phyloP scores from a whole-genome alignment of 2,329 filamentous ascomycete species.

The Aspergillus candidus region DNA sequence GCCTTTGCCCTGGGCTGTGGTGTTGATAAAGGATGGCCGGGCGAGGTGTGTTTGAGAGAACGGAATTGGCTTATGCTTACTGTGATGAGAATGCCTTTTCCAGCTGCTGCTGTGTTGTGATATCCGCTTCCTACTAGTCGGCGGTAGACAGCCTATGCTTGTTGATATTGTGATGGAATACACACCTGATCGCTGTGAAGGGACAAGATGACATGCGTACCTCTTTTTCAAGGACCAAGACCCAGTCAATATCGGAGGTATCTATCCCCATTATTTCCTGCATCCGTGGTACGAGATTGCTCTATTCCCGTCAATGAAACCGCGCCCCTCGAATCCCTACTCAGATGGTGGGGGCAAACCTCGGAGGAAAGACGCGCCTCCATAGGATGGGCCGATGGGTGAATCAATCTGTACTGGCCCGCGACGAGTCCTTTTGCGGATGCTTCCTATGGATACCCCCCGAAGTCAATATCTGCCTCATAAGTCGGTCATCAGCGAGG shows the following conservation, averaged over 20 bases:
- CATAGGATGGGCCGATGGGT: slow-evolving; percentile 21
- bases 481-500: not conserved
- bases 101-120: slow-evolving; percentile 37
- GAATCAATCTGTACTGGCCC: slow-evolving; percentile 28
- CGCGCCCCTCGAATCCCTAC: not conserved
- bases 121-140: slow-evolving; percentile 46
- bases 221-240: slow-evolving; percentile 61
- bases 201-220: slow-evolving; percentile 24
- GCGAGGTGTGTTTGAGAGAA: too few species aligned
- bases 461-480: too few species aligned
- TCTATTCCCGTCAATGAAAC: slow-evolving; percentile 29
- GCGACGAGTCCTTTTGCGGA: slow-evolving; percentile 40
- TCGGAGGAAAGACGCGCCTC: slow-evolving; percentile 34
- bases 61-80: slow-evolving; percentile 29
- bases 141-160: slow-evolving; percentile 52
- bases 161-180: not conserved
- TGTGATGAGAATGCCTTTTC: slow-evolving; percentile 51
- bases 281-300: slow-evolving; percentile 48
- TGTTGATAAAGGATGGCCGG: not conserved
- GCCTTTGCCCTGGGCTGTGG: slow-evolving; percentile 51
- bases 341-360: slow-evolving; percentile 11
- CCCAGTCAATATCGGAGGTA: slow-evolving; percentile 47
- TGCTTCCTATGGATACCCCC: slow-evolving; percentile 30
- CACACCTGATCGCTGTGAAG: not conserved
- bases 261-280: slow-evolving; percentile 42